Conservation (phyloP, 768 basidiomycete species). For the Dictyophora rubrovolvata region DNA sequence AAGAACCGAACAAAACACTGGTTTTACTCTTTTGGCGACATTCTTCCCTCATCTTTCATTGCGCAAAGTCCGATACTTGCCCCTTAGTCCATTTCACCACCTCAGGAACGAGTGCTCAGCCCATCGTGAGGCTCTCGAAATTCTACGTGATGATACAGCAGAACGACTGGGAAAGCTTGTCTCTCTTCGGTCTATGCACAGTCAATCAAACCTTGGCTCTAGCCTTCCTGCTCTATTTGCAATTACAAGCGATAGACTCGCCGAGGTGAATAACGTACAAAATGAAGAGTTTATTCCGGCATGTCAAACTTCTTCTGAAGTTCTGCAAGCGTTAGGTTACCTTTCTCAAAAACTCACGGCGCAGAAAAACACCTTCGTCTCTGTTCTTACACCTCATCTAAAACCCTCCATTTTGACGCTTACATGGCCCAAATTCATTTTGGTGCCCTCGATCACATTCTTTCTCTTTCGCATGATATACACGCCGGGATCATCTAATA, state of each 20-base stretch:
- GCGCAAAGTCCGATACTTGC: slow-evolving; percentile 21
- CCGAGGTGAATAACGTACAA: not conserved
- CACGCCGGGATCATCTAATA: slow-evolving; percentile 42
- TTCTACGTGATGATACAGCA: slow-evolving; percentile 58
- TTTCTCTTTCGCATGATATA: slow-evolving; percentile 43
- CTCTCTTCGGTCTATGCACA: slow-evolving; percentile 33
- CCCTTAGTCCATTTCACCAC: slow-evolving; percentile 49
- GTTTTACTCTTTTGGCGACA: slow-evolving; percentile 13
- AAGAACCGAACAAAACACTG: not conserved
- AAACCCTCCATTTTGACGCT: slow-evolving; percentile 62
- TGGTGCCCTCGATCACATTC: slow-evolving; percentile 60
- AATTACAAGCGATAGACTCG: slow-evolving; percentile 1
- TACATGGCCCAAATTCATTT: slow-evolving; percentile 72
- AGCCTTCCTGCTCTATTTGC: not conserved
- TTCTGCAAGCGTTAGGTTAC: slow-evolving; percentile 1
- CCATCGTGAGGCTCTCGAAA: slow-evolving; percentile 50
- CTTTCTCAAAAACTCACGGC: slow-evolving; percentile 23
- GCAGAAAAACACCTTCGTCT: slow-evolving; percentile 14
- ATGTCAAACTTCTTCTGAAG: not conserved
- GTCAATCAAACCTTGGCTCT: not conserved
- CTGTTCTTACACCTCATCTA: not conserved
- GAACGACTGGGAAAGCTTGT: slow-evolving; percentile 55
- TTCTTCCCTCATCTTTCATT: slow-evolving; percentile 55
- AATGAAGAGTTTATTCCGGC: not conserved
- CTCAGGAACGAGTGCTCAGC: slow-evolving; percentile 56